Evolutionary conservation across 2,329 filamentous ascomycete genomes (phyloP), one percentile per base, ranked within the genome.

Genomic region (Bipolaris sorokiniana): DNA sequence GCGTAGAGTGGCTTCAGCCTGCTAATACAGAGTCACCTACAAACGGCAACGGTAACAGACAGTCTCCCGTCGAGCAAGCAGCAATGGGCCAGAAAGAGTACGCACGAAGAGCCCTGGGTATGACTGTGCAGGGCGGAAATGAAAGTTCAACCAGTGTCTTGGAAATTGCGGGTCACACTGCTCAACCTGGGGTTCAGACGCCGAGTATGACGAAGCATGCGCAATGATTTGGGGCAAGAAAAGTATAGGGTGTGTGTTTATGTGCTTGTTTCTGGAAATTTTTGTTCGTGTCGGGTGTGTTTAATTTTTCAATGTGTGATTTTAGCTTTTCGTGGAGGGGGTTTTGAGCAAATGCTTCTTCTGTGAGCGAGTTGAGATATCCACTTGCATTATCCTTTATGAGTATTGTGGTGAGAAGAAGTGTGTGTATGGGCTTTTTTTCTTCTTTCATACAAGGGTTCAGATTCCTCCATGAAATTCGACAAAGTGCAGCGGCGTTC

Each of bases 1-100:
- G 86, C 58, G 90, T 93, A 3, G 82, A 84, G 33, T 92, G 92
- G 85, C 81, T 94, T 26, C 69, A 71, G 40, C 66, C 68, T 26
- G 51, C 58, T 5, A 31, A 56, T 36, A 41, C 53, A 16, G 56
- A 57, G 11, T 37, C 59, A 28, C 58, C 79, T 16, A 44, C 59
- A 15, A 65, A 71, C 36, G 66, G 64, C 11, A 55, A 62, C 22
- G 54, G 62, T 41, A 64, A 49, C 40, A 59, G 66, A 18, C 61
- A 65, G 22, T 73, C 68, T 41, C 71, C 70, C 1, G 56, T 65
- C 18, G 65, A 72, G 15, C 48, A 68, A 31, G 42, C 49, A 9
- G 56, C 58, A 20, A 67, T 71, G 16, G 76, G 75, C 1, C 74
- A 76, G 51, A 75, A 74, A 56, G 73, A 77, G 49, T 51, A 77